phyloP scores from a whole-genome alignment of 371 early-diverging fungal species.

The Actinomucor elegans region DNA sequence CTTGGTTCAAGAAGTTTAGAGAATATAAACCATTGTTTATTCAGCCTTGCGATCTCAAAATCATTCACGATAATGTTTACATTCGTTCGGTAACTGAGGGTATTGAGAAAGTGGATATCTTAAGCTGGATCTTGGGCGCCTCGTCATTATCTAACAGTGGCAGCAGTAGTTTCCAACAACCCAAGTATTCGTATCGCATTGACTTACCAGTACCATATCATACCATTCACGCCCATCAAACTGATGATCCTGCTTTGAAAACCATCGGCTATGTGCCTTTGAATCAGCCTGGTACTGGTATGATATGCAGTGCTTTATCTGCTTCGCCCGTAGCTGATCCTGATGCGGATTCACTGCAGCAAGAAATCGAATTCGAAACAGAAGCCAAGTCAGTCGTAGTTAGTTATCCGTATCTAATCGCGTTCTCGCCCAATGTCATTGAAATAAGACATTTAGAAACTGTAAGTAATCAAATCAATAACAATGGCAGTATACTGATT shows the following conservation, averaged over 20 bases:
- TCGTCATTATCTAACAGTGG: background rate
- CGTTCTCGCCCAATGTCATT: conserved; percentile 29
- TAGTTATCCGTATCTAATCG: conserved; percentile 36
- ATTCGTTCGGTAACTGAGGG: conserved; percentile 14
- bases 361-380: conserved; percentile 27
- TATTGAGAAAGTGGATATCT: conserved; percentile 12
- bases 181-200: conserved; percentile 3
- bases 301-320: conserved; percentile 12
- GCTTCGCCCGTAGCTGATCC: conserved; percentile 10
- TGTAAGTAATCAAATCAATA: conserved; percentile 17
- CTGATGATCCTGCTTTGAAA: conserved; percentile 6
- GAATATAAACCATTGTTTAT: conserved; percentile 16
- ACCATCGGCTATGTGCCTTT: conserved; percentile 12
- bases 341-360: conserved; percentile 12
- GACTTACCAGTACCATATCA: conserved; percentile 1
- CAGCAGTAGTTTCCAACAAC: background rate
- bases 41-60: conserved; percentile 13
- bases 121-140: conserved; percentile 5
- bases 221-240: background rate
- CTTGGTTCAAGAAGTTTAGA: conserved; percentile 14
- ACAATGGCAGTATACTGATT: background rate
- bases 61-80: conserved; percentile 11
- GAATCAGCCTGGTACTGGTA: conserved; percentile 6
- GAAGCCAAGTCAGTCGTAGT: conserved; percentile 20
- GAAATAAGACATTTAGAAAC: conserved; percentile 43